Evolutionary conservation across 129 eudicot species (phyloP).

Genomic region (Sambucus nigra): DNA sequence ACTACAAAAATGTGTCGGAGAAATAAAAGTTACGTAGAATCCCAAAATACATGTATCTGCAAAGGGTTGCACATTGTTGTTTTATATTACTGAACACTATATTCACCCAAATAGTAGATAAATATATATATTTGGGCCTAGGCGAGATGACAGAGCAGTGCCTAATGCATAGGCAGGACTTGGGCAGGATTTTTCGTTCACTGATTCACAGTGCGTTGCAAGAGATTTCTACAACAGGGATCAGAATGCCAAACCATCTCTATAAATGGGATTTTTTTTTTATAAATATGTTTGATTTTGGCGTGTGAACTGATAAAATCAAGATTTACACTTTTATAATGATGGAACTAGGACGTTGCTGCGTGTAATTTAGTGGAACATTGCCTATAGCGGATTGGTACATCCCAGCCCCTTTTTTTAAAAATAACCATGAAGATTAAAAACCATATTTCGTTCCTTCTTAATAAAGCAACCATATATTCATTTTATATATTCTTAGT

Average conservation of each 20-base stretch:
- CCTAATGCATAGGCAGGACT: no score
- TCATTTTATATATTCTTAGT: conserved; percentile 6
- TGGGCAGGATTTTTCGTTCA: no score
- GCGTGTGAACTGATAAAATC: not conserved
- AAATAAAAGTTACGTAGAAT: no score
- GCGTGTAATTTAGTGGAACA: not conserved
- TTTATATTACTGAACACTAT: no score
- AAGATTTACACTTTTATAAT: not conserved
- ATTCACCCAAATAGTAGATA: no score
- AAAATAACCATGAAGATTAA: not conserved
- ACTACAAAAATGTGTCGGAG: no score
- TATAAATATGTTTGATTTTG: not conserved
- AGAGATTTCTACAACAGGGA: no score
- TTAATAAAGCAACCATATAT: not conserved
- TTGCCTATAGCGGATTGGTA: not conserved
- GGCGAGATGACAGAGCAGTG: no score
- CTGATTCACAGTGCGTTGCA: no score
- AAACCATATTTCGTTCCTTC: not conserved
- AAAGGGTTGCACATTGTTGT: no score
- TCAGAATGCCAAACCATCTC: not conserved
- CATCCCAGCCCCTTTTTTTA: not conserved
- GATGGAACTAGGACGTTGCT: not conserved
- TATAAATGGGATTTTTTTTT: not conserved
- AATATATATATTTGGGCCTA: no score
- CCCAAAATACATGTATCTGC: no score